Evolutionary conservation across 1,284 basidiomycete species (phyloP).

Genomic region (Trametes polyzona): DNA sequence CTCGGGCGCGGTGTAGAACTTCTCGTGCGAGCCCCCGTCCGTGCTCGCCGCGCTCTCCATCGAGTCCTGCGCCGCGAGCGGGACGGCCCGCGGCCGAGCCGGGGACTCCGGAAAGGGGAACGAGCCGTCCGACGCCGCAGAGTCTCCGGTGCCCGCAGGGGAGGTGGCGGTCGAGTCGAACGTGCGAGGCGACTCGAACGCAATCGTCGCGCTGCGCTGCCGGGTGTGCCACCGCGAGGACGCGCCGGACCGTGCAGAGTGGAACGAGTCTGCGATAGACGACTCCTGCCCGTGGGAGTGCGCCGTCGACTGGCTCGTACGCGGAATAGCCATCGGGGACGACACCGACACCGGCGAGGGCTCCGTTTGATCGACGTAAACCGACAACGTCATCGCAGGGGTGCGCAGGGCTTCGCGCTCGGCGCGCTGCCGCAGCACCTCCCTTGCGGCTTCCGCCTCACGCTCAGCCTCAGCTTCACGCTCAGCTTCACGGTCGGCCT

Average conservation of each 20-base stretch:
- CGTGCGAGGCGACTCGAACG: constrained; percentile 32
- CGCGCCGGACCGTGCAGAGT: constrained; percentile 54
- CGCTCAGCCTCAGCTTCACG: constrained; percentile 12
- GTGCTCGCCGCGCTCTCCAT: constrained; percentile 28
- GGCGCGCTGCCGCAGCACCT: not conserved
- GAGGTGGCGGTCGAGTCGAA: constrained; percentile 43
- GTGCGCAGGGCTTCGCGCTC: constrained; percentile 21
- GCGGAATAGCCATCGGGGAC: constrained; percentile 26
- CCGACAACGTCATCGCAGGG: constrained; percentile 50
- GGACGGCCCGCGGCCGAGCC: constrained; percentile 20
- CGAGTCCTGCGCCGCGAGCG: constrained; percentile 28
- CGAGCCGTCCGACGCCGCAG: constrained; percentile 19
- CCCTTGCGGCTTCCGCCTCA: constrained; percentile 1
- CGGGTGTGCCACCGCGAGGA: constrained; percentile 21
- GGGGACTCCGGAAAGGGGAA: constrained; percentile 27
- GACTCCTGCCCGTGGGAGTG: constrained; percentile 42
- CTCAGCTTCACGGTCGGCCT: constrained; percentile 7
- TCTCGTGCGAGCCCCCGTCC: constrained; percentile 43
- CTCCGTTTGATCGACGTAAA: constrained; percentile 40
- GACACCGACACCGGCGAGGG: constrained; percentile 19
- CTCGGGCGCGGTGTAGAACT: constrained; percentile 48
- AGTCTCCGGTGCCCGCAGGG: constrained; percentile 15
- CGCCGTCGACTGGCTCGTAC: constrained; percentile 21
- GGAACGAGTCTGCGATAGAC: constrained; percentile 58
- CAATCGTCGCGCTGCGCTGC: constrained; percentile 38